phyloP scores from a whole-genome alignment of 768 basidiomycete genomes.

The Lactarius quietus region DNA sequence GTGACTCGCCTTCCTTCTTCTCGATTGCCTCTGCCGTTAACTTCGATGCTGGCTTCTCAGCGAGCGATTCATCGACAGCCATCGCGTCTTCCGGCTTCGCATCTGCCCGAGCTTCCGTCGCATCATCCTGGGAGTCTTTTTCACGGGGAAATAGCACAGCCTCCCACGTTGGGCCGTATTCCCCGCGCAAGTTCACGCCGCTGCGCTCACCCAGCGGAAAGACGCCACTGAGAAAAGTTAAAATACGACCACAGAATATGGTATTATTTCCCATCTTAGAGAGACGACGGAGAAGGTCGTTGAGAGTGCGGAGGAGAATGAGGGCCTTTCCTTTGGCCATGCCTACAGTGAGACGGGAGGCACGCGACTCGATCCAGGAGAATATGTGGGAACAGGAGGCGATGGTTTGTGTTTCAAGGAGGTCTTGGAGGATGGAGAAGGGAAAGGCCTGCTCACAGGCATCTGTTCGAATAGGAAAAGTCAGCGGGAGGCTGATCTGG shows the following conservation, averaged over 20 bases:
- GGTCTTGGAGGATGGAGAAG: constrained; percentile 70
- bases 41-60: constrained; percentile 19
- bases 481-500: constrained; percentile 4
- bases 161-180: constrained; percentile 80
- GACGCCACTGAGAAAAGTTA: constrained; percentile 80
- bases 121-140: constrained; percentile 29
- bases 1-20: constrained; percentile 56
- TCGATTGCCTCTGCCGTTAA: constrained; percentile 39
- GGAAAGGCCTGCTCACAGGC: constrained; percentile 76
- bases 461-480: constrained; percentile 41
- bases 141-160: constrained; percentile 46
- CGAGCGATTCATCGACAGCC: constrained; percentile 52
- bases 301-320: constrained; percentile 76
- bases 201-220: constrained; percentile 88
- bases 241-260: constrained; percentile 84
- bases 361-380: constrained; percentile 79
- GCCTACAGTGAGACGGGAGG: constrained; percentile 63
- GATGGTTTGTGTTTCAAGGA: constrained; percentile 84
- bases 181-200: constrained; percentile 87
- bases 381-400: constrained; percentile 82
- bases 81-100: constrained; percentile 47
- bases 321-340: constrained; percentile 90
- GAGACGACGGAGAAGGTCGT: constrained; percentile 80
- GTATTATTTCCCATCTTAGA: constrained; percentile 85
- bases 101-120: constrained; percentile 33